These are phyloP conservation scores for Sphaerulina musiva DNA, from an alignment of 2,329 filamentous ascomycete genomes.

Conservation along the genomic window DNA sequence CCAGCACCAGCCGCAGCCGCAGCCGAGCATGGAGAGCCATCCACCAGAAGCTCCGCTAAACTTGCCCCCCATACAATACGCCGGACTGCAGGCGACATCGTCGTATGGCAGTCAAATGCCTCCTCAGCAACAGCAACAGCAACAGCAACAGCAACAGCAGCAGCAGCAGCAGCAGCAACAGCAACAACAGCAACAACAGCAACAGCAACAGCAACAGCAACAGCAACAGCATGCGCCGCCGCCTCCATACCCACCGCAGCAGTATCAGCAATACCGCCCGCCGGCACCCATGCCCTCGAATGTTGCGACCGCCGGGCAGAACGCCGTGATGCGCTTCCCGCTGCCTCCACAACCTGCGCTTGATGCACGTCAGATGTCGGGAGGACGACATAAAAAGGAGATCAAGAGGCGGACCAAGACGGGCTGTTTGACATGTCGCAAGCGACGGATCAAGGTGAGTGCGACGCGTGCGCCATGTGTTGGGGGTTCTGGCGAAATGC, in stretches of 20 bases:
- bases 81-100: neutral
- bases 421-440: conserved; percentile 51
- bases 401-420: conserved; percentile 62
- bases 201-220: conserved; percentile 9
- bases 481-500: conserved; percentile 10
- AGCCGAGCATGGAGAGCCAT: conserved; percentile 10
- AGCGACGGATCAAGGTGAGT: conserved; percentile 65
- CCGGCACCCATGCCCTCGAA: conserved; percentile 9
- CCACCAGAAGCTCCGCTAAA: conserved; percentile 12
- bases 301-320: conserved; percentile 19
- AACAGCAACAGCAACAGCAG: neutral
- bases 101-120: conserved; percentile 16
- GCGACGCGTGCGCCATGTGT: conserved; percentile 2
- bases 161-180: neutral
- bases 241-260: conserved; percentile 23
- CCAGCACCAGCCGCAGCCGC: conserved; percentile 11
- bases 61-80: conserved; percentile 25
- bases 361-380: conserved; percentile 49
- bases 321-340: conserved; percentile 44
- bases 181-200: neutral
- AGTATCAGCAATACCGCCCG: conserved; percentile 21
- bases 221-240: neutral
- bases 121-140: conserved; percentile 7
- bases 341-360: conserved; percentile 42
- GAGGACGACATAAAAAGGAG: conserved; percentile 62